Evolutionary conservation across 2,329 filamentous ascomycete genomes (phyloP).

Genomic region (Penicillium sp.): DNA sequence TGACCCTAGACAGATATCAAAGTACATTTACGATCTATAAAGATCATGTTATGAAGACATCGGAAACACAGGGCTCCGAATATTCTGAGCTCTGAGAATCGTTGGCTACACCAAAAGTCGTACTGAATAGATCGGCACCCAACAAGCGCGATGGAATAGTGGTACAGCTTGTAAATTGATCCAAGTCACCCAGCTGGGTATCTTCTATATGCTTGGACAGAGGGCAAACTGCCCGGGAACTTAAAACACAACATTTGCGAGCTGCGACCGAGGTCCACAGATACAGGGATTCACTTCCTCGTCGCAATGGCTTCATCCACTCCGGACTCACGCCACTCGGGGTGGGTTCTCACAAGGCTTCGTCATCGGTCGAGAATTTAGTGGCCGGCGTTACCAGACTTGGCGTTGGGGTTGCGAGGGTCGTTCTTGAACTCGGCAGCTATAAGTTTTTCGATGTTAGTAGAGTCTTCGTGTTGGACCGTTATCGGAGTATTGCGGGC

Average conservation of each 20-base stretch:
- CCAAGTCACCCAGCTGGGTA: conserved; percentile 37
- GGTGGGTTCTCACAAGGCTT: conserved; percentile 23
- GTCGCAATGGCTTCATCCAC: conserved; percentile 16
- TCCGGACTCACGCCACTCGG: conserved; percentile 16
- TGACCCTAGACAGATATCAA: background rate
- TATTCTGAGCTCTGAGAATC: background rate
- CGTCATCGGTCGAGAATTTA: conserved; percentile 30
- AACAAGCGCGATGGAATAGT: conserved; percentile 26
- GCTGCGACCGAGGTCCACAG: conserved; percentile 23
- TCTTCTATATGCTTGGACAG: conserved; percentile 48
- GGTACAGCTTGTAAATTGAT: conserved; percentile 46
- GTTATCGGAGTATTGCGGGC: conserved; percentile 6
- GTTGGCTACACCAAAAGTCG: background rate
- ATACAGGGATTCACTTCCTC: conserved; percentile 23
- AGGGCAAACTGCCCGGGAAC: conserved; percentile 34
- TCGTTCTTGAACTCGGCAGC: conserved; percentile 97
- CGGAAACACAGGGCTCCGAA: background rate
- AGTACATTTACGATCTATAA: background rate
- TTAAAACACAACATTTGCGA: conserved; percentile 28
- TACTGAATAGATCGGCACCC: background rate
- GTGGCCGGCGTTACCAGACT: conserved; percentile 39
- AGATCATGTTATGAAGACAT: too few relatives aligned
- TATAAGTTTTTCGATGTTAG: conserved; percentile 45
- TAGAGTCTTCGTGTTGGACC: conserved; percentile 12
- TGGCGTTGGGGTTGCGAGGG: conserved; percentile 71